Percentiles rank a stretch among this genome's conserved stretches.
Evolutionary conservation across 805 yeast genomes (phyloP).

Genomic region (Teunomyces kruisii): DNA sequence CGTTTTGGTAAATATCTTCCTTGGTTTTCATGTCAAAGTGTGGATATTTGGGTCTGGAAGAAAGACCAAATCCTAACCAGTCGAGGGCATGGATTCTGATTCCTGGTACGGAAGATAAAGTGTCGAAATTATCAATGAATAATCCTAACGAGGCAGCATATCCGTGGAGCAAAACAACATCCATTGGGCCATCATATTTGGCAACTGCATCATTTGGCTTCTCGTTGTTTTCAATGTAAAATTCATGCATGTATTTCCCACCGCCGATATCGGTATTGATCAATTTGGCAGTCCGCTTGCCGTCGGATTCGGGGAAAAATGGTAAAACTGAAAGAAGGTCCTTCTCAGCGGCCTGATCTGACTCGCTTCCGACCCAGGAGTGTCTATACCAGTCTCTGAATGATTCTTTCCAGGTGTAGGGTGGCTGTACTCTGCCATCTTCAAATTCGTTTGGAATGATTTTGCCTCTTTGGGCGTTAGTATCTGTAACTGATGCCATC

Average conservation of each 20-base stretch:
- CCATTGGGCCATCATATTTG: slow-evolving; percentile 23
- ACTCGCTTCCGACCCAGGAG: slow-evolving; percentile 12
- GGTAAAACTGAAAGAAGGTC: slow-evolving; percentile 57
- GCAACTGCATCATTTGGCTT: slow-evolving; percentile 23
- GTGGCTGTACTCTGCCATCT: slow-evolving; percentile 3
- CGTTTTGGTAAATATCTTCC: slow-evolving; percentile 35
- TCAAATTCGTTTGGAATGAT: slow-evolving; percentile 1
- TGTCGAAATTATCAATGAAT: slow-evolving; percentile 67
- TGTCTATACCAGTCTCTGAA: slow-evolving; percentile 33
- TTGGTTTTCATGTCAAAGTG: slow-evolving; percentile 26
- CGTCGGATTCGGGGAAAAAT: slow-evolving; percentile 55
- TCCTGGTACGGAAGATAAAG: slow-evolving; percentile 49
- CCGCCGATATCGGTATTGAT: slow-evolving; percentile 56
- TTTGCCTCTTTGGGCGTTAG: background rate
- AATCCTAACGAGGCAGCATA: slow-evolving; percentile 91
- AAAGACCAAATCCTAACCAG: slow-evolving; percentile 69
- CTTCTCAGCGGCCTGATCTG: slow-evolving; percentile 31
- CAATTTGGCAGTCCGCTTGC: slow-evolving; percentile 44
- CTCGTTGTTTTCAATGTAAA: slow-evolving; percentile 53
- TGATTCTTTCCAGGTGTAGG: slow-evolving; percentile 6
- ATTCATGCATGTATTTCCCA: slow-evolving; percentile 72
- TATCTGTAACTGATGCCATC: background rate
- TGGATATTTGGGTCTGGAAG: slow-evolving; percentile 55
- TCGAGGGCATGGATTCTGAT: slow-evolving; percentile 66
- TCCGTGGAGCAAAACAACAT: slow-evolving; percentile 83